Conservation (phyloP, 148 eudicot genomes). For the Polygonum maritimum region DNA sequence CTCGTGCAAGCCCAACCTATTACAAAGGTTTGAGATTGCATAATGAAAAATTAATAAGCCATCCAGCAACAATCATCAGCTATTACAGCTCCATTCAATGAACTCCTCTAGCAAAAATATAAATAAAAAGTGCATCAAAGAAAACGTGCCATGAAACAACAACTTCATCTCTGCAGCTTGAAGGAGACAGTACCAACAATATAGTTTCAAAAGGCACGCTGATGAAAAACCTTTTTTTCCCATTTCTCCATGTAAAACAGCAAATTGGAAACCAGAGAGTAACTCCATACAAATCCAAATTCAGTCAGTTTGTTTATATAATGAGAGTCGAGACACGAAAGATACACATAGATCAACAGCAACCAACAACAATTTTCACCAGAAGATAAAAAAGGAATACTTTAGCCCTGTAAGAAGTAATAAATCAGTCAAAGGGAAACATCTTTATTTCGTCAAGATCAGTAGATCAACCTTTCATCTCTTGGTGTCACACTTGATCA, state of each 20-base stretch:
- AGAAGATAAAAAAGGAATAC: not conserved
- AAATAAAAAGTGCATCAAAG: not conserved
- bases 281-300: not conserved
- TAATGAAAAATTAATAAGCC: conserved; percentile 8
- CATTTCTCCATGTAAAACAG: not conserved
- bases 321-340: not conserved
- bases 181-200: not conserved
- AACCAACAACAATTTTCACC: not conserved
- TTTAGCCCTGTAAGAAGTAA: not conserved
- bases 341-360: not conserved
- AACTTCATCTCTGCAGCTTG: not conserved
- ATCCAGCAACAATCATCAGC: conserved; percentile 5
- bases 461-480: not conserved
- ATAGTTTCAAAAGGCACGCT: not conserved
- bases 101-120: not conserved
- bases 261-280: not conserved
- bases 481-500: not conserved
- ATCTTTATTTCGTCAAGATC: not conserved
- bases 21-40: conserved; percentile 5
- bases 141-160: not conserved
- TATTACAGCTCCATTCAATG: not conserved
- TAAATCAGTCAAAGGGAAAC: not conserved
- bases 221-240: not conserved
- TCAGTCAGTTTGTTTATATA: not conserved
- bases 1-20: conserved; percentile 77